phyloP scores from a whole-genome alignment of 2,329 filamentous ascomycete genomes.

The Gnomoniopsis smithogilvyi region DNA sequence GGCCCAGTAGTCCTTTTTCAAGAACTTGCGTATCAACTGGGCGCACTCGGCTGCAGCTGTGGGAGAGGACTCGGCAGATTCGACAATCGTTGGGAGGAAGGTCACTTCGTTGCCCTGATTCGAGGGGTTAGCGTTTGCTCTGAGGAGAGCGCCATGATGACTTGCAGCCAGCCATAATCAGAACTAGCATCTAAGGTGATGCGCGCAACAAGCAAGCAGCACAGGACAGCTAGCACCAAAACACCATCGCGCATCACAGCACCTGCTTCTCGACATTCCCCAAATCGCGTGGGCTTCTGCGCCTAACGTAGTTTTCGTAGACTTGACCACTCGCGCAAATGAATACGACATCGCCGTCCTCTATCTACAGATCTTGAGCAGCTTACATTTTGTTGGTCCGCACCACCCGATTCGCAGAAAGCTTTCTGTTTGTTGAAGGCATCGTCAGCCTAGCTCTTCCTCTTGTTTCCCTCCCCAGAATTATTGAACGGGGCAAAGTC shows the following conservation, averaged over 20 bases:
- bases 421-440: slow-evolving; percentile 56
- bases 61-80: slow-evolving; percentile 89
- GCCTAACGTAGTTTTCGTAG: neutral
- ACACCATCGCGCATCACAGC: neutral
- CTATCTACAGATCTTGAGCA: neutral
- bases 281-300: neutral
- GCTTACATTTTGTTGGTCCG: slow-evolving; percentile 50
- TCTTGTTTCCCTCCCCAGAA: slow-evolving; percentile 5
- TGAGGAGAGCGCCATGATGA: neutral
- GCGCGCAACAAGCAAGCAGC: neutral
- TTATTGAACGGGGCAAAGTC: slow-evolving; percentile 25
- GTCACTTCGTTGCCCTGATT: slow-evolving; percentile 81
- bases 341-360: neutral
- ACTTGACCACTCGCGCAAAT: neutral
- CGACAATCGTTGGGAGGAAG: slow-evolving; percentile 89
- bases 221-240: neutral
- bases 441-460: slow-evolving; percentile 18
- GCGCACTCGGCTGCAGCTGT: slow-evolving; percentile 79
- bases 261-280: neutral
- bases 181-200: neutral
- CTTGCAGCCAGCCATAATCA: neutral
- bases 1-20: slow-evolving; percentile 67
- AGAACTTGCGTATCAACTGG: slow-evolving; percentile 74
- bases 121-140: too few species aligned
- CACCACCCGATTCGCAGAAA: slow-evolving; percentile 74